Evolutionary conservation across 129 eudicot species (phyloP).

Genomic region (Escallonia herrerae): DNA sequence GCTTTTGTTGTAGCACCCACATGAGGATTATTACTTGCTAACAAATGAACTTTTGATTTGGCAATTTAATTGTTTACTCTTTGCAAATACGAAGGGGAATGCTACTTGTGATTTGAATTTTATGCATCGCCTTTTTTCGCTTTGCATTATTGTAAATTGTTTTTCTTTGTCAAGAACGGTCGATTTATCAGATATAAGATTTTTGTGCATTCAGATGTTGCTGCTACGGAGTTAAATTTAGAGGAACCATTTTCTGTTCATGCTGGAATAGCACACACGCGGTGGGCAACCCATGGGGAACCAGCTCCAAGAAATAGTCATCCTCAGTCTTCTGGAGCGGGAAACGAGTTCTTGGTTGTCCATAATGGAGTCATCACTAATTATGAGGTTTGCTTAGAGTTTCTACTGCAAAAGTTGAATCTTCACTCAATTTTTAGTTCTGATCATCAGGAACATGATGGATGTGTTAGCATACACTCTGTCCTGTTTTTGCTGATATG

Average conservation of each 20-base stretch:
- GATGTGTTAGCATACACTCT: not conserved
- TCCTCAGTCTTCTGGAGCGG: conserved; percentile 92
- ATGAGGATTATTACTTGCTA: no score
- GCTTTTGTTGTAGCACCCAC: no score
- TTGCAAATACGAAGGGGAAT: no score
- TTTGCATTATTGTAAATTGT: no score
- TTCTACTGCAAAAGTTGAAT: not conserved
- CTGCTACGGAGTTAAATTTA: conserved; percentile 62
- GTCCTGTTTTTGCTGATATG: no score
- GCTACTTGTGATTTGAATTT: no score
- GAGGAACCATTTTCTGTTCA: conserved; percentile 80
- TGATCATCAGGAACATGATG: not conserved
- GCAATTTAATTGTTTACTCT: no score
- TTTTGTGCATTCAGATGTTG: conserved; percentile 52
- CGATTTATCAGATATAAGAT: not conserved
- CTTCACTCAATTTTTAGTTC: not conserved
- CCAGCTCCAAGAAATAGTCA: conserved; percentile 96
- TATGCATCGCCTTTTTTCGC: no score
- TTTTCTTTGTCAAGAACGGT: no score
- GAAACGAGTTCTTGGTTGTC: conserved; percentile 87
- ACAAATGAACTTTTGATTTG: no score
- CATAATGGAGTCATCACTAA: conserved; percentile 96
- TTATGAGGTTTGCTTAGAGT: conserved; percentile 55
- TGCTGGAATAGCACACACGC: conserved; percentile 99
- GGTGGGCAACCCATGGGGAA: conserved; percentile 99